These are phyloP conservation scores for Plasmopara halstedii DNA, from an alignment of 352 stramenopile genomes.

Conservation along the genomic window DNA sequence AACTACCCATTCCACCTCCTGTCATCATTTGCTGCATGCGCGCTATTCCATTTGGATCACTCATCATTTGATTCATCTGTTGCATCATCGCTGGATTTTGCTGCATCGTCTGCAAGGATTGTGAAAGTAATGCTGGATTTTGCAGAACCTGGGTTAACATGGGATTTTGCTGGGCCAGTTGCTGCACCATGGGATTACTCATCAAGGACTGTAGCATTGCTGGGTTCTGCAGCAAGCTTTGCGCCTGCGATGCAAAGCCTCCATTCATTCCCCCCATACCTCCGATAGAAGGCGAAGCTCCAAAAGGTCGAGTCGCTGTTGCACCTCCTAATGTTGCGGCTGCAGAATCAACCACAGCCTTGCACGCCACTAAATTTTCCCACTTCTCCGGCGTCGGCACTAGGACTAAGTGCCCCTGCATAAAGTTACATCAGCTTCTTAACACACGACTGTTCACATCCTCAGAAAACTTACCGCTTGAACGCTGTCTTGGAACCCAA, in stretches of 20 bases:
- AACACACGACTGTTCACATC: neutral
- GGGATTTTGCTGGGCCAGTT: conserved; percentile 71
- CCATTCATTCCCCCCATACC: conserved; percentile 13
- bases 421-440: neutral
- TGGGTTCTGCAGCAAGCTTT: conserved; percentile 69
- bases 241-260: conserved; percentile 49
- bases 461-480: conserved; percentile 33
- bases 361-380: conserved; percentile 60
- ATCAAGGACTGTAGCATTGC: conserved; percentile 59
- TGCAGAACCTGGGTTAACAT: conserved; percentile 72
- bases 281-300: conserved; percentile 12
- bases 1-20: conserved; percentile 16
- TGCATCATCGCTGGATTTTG: conserved; percentile 79
- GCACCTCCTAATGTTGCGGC: conserved; percentile 6
- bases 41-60: conserved; percentile 57
- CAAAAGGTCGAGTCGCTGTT: conserved; percentile 6
- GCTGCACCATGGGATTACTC: conserved; percentile 68
- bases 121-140: conserved; percentile 59
- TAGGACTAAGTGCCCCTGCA: conserved; percentile 54
- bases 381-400: conserved; percentile 64
- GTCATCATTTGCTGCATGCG: conserved; percentile 69
- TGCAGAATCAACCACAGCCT: conserved; percentile 57
- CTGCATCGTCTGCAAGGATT: conserved; percentile 62
- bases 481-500: conserved; percentile 69
- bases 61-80: conserved; percentile 77